Conservation (phyloP, 179 eudicot species). For the Beta corolliflora region DNA sequence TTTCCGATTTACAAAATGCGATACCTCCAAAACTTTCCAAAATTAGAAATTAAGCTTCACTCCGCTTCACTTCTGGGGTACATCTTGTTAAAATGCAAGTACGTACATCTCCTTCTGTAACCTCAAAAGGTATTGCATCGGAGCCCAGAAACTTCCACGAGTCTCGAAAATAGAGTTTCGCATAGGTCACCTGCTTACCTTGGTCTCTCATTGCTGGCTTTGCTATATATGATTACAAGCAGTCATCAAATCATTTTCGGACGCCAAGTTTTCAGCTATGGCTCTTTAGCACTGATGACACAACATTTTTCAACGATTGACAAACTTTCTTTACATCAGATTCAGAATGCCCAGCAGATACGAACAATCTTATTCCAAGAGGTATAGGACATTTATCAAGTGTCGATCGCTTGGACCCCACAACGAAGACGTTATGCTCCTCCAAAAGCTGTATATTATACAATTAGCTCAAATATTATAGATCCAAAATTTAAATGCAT, state of each 20-base stretch:
- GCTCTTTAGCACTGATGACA: slow-evolving; percentile 38
- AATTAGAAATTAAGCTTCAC: no score
- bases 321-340: slow-evolving; percentile 59
- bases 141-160: no score
- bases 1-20: not conserved
- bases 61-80: not conserved
- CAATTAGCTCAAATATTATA: not conserved
- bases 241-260: not conserved
- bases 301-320: slow-evolving; percentile 54
- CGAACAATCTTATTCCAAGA: slow-evolving; percentile 63
- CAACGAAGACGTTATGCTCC: slow-evolving; percentile 64
- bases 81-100: slow-evolving; percentile 7
- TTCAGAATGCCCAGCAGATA: slow-evolving; percentile 78
- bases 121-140: not conserved
- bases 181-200: not conserved
- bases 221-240: not conserved
- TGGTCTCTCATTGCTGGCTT: not conserved
- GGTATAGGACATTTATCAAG: slow-evolving; percentile 75
- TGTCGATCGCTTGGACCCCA: slow-evolving; percentile 63
- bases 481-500: not conserved
- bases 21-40: not conserved
- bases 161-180: not conserved
- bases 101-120: not conserved
- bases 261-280: slow-evolving; percentile 22
- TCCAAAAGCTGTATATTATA: slow-evolving; percentile 55